Percentiles rank a stretch among this genome's conserved stretches.
These are phyloP conservation scores for Flaveria robusta DNA, from an alignment of 129 eudicot species.

Conservation along the genomic window DNA sequence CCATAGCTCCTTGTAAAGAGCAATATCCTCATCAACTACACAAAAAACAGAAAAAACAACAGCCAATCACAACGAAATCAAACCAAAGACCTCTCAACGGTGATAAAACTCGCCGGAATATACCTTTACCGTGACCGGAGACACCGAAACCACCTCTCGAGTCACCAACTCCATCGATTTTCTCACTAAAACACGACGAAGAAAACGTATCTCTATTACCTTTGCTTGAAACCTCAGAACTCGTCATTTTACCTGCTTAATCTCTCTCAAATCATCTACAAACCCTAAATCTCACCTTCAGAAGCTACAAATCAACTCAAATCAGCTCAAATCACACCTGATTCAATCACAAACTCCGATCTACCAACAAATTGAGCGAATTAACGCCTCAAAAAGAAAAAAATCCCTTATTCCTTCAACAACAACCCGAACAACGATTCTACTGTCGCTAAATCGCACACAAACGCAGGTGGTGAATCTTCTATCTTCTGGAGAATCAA, in stretches of 20 bases:
- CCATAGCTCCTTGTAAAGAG: constrained; percentile 91
- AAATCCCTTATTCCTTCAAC: constrained; percentile 24
- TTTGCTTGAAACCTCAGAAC: constrained; percentile 60
- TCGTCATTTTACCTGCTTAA: constrained; percentile 44
- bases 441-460: constrained; percentile 10
- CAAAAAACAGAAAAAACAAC: neutral
- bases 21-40: constrained; percentile 75
- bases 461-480: constrained; percentile 34
- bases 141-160: constrained; percentile 26
- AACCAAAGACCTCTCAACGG: neutral
- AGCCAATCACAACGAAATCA: neutral
- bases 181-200: constrained; percentile 47
- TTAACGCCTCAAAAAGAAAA: neutral
- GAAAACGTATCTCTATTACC: constrained; percentile 39
- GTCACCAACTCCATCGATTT: constrained; percentile 35
- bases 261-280: constrained; percentile 32
- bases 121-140: constrained; percentile 64
- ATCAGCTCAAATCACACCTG: constrained; percentile 5
- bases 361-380: constrained; percentile 15
- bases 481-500: constrained; percentile 19
- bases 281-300: constrained; percentile 20
- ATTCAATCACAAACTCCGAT: constrained; percentile 8
- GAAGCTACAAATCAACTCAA: constrained; percentile 15
- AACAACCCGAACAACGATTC: neutral
- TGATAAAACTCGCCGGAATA: constrained; percentile 22